These are phyloP conservation scores for Ceratobasidium sp. DNA, from an alignment of 1,284 basidiomycete species.

Conservation along the genomic window DNA sequence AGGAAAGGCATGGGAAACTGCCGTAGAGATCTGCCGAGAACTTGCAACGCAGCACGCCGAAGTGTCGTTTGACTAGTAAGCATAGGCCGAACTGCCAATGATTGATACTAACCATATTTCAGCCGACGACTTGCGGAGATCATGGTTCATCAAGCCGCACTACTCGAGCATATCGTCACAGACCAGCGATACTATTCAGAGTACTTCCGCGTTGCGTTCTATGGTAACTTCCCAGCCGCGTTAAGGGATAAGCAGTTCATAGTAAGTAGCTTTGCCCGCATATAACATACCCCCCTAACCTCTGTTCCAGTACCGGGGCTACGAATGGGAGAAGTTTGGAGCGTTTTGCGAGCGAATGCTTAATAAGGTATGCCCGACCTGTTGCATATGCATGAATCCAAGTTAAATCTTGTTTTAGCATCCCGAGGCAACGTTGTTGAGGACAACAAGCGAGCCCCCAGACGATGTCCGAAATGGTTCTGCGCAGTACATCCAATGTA, in stretches of 20 bases:
- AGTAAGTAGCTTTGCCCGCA: constrained; percentile 61
- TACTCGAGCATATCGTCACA: constrained; percentile 86
- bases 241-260: constrained; percentile 90
- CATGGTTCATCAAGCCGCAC: constrained; percentile 83
- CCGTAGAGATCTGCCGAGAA: constrained; percentile 93
- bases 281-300: constrained; percentile 31
- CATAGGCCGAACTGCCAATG: constrained; percentile 29
- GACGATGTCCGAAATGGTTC: constrained; percentile 85
- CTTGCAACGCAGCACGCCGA: constrained; percentile 86
- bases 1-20: constrained; percentile 96
- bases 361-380: constrained; percentile 67
- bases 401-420: constrained; percentile 60
- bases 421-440: constrained; percentile 85
- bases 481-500: constrained; percentile 91
- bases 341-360: constrained; percentile 94
- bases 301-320: constrained; percentile 81
- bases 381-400: not conserved
- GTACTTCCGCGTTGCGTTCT: constrained; percentile 95
- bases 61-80: constrained; percentile 91
- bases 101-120: constrained; percentile 37
- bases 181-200: constrained; percentile 88
- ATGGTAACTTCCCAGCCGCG: constrained; percentile 88
- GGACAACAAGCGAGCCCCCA: constrained; percentile 80
- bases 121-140: constrained; percentile 88
- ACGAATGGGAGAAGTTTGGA: constrained; percentile 90